Base-by-base conservation (phyloP, 441 rosid species). In the Gossypium davidsonii region DNA sequence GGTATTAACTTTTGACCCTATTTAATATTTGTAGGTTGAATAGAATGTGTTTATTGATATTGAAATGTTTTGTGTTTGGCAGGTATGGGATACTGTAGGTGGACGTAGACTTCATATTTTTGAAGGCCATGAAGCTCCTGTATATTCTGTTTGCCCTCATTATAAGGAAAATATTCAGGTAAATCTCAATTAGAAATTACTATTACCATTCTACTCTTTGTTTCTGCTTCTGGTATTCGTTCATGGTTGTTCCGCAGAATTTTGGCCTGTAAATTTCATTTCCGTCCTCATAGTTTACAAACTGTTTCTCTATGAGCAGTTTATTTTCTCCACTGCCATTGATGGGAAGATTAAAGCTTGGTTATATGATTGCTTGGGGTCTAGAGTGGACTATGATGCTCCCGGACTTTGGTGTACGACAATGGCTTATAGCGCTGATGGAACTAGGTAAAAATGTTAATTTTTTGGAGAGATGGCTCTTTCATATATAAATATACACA, bases 291-390 rank as follows among this genome's bases (percentile, higher is more conserved):
- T 25, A n/a, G 53, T 31, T 66, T 48, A 46, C 25, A 75, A 60
- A 53, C 11, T n/a, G n/a, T 70, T 17, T 79, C 67, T 31, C 11
- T 31, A 12, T 67, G 60, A 74, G 80, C 91, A 93, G 97, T 93
- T 93, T 67, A 87, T 93, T 12, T 91, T 93, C 81, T 93, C 98
- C 23, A 93, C 98, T 10, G 92, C 96, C 56, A 80, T 83, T 75
- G 97, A 93, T 83, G 98, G 98, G 73, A 90, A 89, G 82, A 93
- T 93, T 72, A 93, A 91, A 81, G 94, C 94, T 66, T 93, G 97
- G 96, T 79, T 91, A 58, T 93, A 91, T 83, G 97, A 93, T 79
- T 77, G 84, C 74, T 21, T 81, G 83, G 96, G 98, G 67, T 90
- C 97, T 67, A 87, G 96, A 77, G 96, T 91, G 74, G 97, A 93